Conservation (phyloP, 352 stramenopile genomes). For the Phytophthora macrochlamydospora region DNA sequence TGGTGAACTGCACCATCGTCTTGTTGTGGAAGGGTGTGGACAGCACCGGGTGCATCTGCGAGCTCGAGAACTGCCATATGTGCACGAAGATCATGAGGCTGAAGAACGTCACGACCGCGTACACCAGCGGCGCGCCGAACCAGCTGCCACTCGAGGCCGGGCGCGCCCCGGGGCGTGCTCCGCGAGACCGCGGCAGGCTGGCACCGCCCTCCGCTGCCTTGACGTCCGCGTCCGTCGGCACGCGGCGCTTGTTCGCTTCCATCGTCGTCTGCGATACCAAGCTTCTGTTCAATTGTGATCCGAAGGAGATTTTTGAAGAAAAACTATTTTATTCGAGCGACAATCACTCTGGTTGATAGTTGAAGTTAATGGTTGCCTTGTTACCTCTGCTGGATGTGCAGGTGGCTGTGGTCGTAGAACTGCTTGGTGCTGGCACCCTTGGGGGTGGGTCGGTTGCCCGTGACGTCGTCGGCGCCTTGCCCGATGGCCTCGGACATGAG, state of each 20-base stretch:
- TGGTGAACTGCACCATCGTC: constrained; percentile 82
- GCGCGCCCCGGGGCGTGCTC: constrained; percentile 1
- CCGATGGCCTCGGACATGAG: constrained; percentile 75
- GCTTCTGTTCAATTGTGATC: neutral
- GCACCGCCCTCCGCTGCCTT: constrained; percentile 16
- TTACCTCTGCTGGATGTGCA: constrained; percentile 38
- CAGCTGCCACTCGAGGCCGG: constrained; percentile 25
- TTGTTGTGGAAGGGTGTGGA: constrained; percentile 76
- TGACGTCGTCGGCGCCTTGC: constrained; percentile 66
- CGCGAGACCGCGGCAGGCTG: constrained; percentile 1
- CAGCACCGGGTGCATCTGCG: constrained; percentile 45
- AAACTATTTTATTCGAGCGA: neutral
- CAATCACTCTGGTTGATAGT: neutral
- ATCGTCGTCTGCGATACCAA: constrained; percentile 3
- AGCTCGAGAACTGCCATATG: constrained; percentile 70
- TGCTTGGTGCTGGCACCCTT: constrained; percentile 83
- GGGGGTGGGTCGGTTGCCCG: constrained; percentile 59
- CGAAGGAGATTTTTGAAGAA: too few relatives aligned
- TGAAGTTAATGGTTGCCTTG: neutral
- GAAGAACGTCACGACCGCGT: constrained; percentile 56
- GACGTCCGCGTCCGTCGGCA: constrained; percentile 25
- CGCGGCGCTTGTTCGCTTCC: constrained; percentile 39
- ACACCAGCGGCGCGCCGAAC: constrained; percentile 47
- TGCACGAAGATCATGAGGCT: constrained; percentile 61
- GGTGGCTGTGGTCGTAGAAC: constrained; percentile 85